Evolutionary conservation across 2,329 filamentous ascomycete genomes (phyloP).

Genomic region (Penicillium sp.): DNA sequence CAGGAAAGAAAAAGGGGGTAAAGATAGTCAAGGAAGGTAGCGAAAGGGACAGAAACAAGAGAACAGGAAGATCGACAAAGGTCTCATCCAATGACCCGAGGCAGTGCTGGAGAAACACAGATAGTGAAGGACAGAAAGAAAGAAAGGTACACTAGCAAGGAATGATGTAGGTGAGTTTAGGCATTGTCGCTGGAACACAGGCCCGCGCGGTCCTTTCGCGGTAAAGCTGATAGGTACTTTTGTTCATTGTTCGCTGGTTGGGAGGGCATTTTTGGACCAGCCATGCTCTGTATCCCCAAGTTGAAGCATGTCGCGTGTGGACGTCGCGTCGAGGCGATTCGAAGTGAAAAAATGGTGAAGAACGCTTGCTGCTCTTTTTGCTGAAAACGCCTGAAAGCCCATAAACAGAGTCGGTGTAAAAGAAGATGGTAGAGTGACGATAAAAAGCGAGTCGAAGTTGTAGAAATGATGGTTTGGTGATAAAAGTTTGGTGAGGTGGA

Average conservation of each 20-base stretch:
- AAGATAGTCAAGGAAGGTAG: slow-evolving; percentile 14
- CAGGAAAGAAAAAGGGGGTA: slow-evolving; percentile 21
- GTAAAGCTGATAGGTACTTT: slow-evolving; percentile 4
- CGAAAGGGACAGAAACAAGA: slow-evolving; percentile 7
- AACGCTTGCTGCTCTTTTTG: slow-evolving; percentile 24
- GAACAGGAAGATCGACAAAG: background rate
- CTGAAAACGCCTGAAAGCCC: slow-evolving; percentile 23
- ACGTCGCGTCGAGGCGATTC: background rate
- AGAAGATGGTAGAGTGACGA: background rate
- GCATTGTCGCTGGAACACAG: background rate
- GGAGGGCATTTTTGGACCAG: slow-evolving; percentile 20
- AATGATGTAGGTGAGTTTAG: slow-evolving; percentile 5
- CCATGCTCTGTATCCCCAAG: slow-evolving; percentile 17
- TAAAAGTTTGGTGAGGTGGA: background rate
- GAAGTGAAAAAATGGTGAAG: slow-evolving; percentile 5
- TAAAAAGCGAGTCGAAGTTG: background rate
- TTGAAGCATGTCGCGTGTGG: slow-evolving; percentile 3
- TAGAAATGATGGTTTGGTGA: slow-evolving; percentile 24
- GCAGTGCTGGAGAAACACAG: slow-evolving; percentile 6
- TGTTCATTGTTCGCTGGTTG: slow-evolving; percentile 7
- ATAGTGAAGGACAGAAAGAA: slow-evolving; percentile 7
- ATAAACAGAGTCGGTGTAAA: slow-evolving; percentile 1
- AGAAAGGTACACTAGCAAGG: slow-evolving; percentile 6
- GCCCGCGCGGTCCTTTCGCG: background rate
- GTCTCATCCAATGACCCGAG: background rate